These are phyloP conservation scores for Suillus luteus DNA, from an alignment of 768 basidiomycete species.

Conservation along the genomic window DNA sequence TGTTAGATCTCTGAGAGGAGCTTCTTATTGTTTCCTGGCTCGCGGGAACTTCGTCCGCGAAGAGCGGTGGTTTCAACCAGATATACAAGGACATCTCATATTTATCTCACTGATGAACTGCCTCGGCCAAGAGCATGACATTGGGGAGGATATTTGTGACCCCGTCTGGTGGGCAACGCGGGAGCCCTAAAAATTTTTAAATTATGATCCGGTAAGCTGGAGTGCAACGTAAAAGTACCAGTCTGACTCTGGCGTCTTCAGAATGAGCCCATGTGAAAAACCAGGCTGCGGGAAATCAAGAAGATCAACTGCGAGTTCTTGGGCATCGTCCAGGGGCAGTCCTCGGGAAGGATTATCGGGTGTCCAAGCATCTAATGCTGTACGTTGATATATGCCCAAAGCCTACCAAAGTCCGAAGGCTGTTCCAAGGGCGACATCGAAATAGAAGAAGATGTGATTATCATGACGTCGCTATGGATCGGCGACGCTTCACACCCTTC, in stretches of 20 bases:
- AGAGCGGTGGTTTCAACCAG: not conserved
- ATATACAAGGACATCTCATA: not conserved
- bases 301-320: not conserved
- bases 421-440: not conserved
- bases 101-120: not conserved
- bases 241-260: not conserved
- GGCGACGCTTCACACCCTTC: not conserved
- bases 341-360: not conserved
- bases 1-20: not conserved
- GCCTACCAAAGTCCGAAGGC: constrained; percentile 2
- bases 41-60: not conserved
- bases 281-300: not conserved
- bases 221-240: not conserved
- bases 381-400: not conserved
- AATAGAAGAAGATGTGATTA: constrained; percentile 2
- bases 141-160: not conserved
- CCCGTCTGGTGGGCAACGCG: not conserved
- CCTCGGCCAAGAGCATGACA: not conserved
- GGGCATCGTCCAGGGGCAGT: not conserved
- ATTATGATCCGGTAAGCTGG: not conserved
- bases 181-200: not conserved
- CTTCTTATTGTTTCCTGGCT: not conserved
- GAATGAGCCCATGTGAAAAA: not conserved
- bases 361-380: not conserved
- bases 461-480: constrained; percentile 5